Evolutionary conservation across 495 filamentous ascomycete genomes (phyloP), one percentile per base, ranked within the genome.

Genomic region (Podospora didyma): DNA sequence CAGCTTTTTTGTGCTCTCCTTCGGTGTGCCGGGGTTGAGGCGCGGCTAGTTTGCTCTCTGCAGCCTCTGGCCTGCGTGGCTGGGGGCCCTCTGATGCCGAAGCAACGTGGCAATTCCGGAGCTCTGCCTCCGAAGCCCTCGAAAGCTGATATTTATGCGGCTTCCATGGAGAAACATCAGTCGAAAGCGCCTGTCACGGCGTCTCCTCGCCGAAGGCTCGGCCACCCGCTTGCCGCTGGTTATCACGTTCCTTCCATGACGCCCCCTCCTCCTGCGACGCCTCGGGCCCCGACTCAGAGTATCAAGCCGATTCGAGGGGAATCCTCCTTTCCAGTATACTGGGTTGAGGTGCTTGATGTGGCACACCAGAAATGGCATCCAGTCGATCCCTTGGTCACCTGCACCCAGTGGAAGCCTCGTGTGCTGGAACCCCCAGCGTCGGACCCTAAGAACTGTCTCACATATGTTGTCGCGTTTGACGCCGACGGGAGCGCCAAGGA

Each of bases 21-120:
- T 11, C 85, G 94, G 9, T 81, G 82, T 26, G 82, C 78, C 26
- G 91, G 87, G 7, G 83, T 97, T 2, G 85, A 90, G 58, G 82
- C 91, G n/a, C 83, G 94, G 16, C 80, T 99, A 2, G 89, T 97
- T 1, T 97, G 92, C 71, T 99, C 95, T 9, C 77, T 99, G 12
- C 92, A 97, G 62, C 81, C 85, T 0, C 76, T 99, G 3, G 77
- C 89, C 2, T 93, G 94, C 61, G 79, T 77, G 21, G 79, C 86
- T 1, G 78, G 79, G 1, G 76, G 65, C 16, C 75, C 78, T 24
- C 58, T 70, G 1, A 62, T 75, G 63, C 65, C 80, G 0, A 87
- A 83, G 58, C 71, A 78, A 48, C 64, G 28, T 16, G 79, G 60
- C 53, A 22, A 22, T 22, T 14, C 19, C 22, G 45, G 22, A 19